A percentile compares a stretch with the other conserved stretches of the same genome.
phyloP scores from a whole-genome alignment of 495 filamentous ascomycete species.

The Xylaria palmicola region DNA sequence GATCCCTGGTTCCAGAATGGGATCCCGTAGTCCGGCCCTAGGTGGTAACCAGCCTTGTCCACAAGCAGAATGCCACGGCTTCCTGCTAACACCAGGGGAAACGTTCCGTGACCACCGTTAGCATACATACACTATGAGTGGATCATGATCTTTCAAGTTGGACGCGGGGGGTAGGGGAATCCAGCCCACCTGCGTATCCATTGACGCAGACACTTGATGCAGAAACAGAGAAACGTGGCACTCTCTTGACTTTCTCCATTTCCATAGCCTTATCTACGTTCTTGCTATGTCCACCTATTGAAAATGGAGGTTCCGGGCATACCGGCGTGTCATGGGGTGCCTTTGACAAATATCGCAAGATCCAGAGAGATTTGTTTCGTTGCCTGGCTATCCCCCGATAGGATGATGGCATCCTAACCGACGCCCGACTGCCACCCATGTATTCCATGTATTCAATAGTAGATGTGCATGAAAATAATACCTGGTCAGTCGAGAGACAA shows the following conservation, averaged over 20 bases:
- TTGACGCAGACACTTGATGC: not conserved
- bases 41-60: not conserved
- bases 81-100: too few species aligned
- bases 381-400: too few species aligned
- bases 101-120: not conserved
- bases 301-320: not conserved
- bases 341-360: not conserved
- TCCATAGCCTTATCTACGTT: too few species aligned
- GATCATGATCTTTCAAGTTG: not conserved
- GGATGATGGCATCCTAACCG: not conserved
- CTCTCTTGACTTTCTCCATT: not conserved
- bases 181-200: not conserved
- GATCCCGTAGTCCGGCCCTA: not conserved
- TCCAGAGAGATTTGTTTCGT: not conserved
- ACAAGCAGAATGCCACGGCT: too few species aligned
- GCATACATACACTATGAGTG: not conserved
- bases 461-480: too few species aligned
- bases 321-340: not conserved
- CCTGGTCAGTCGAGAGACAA: too few species aligned
- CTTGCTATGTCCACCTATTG: too few species aligned
- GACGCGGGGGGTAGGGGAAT: not conserved
- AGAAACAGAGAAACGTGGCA: not conserved
- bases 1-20: not conserved
- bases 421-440: not conserved
- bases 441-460: too few species aligned